Evolutionary conservation across 768 basidiomycete species (phyloP).

Genomic region (Phaeotremella skinneri): DNA sequence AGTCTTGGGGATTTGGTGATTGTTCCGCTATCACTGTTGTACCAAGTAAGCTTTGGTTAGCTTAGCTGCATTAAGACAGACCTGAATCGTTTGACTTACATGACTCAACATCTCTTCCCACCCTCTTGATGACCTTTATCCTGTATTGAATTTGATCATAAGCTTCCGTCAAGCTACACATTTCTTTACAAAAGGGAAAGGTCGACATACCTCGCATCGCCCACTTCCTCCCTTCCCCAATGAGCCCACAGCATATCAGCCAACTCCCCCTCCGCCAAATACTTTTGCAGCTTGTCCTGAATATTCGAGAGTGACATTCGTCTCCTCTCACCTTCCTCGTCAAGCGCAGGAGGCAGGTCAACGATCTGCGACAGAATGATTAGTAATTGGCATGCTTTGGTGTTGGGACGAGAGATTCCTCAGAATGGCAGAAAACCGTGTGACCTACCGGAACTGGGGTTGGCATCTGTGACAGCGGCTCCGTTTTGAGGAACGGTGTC

Average conservation of each 20-base stretch:
- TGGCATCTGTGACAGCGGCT: neutral
- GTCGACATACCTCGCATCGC: neutral
- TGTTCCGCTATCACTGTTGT: neutral
- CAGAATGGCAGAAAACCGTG: neutral
- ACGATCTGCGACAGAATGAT: neutral
- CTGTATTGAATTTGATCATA: neutral
- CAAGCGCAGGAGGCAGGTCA: neutral
- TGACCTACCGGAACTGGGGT: neutral
- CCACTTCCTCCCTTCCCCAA: slow-evolving; percentile 5
- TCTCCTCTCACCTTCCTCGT: neutral
- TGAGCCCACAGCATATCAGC: slow-evolving; percentile 10
- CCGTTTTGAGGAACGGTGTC: neutral
- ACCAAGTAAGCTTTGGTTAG: neutral
- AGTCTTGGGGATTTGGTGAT: neutral
- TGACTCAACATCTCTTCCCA: neutral
- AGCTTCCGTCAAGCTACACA: neutral
- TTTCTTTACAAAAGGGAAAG: neutral
- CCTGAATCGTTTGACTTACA: neutral
- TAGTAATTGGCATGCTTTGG: slow-evolving; percentile 5
- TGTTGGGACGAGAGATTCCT: slow-evolving; percentile 6
- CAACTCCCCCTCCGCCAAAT: neutral
- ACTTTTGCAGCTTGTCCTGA: slow-evolving; percentile 4
- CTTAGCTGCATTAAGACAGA: neutral
- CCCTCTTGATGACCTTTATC: neutral
- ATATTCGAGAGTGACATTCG: slow-evolving; percentile 7